Percentiles rank a stretch among this genome's conserved stretches.
Conservation (phyloP, 1,284 basidiomycete species). For the Trichosporon sp. region DNA sequence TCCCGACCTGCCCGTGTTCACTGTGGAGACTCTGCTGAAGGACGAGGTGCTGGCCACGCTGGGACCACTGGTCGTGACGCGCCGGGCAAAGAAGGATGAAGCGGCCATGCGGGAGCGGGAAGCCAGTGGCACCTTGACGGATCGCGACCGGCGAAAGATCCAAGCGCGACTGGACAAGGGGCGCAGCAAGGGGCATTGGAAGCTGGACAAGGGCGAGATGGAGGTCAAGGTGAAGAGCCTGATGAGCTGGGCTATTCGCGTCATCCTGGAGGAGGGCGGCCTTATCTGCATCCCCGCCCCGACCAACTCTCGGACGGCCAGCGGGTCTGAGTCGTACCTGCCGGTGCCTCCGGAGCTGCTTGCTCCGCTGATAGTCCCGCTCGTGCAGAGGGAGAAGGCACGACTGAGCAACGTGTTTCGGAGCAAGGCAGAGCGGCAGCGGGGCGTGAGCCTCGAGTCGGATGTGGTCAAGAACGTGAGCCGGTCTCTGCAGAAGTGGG, state of each 20-base stretch:
- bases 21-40: constrained; percentile 1
- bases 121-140: background rate
- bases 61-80: background rate
- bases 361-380: constrained; percentile 28
- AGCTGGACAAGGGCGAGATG: constrained; percentile 15
- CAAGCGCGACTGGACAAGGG: background rate
- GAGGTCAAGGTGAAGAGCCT: constrained; percentile 25
- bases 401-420: constrained; percentile 12
- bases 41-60: background rate
- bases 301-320: background rate
- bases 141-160: background rate
- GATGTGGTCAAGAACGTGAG: background rate
- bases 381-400: constrained; percentile 21
- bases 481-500: constrained; percentile 28
- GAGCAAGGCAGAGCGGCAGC: constrained; percentile 9
- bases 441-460: background rate
- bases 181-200: background rate
- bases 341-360: constrained; percentile 35
- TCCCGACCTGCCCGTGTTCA: background rate
- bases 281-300: background rate
- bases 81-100: background rate
- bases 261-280: background rate
- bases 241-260: constrained; percentile 25
- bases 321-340: constrained; percentile 20
- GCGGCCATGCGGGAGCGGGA: background rate